These are phyloP conservation scores for Imleria badia DNA, from an alignment of 768 basidiomycete genomes.

Conservation along the genomic window DNA sequence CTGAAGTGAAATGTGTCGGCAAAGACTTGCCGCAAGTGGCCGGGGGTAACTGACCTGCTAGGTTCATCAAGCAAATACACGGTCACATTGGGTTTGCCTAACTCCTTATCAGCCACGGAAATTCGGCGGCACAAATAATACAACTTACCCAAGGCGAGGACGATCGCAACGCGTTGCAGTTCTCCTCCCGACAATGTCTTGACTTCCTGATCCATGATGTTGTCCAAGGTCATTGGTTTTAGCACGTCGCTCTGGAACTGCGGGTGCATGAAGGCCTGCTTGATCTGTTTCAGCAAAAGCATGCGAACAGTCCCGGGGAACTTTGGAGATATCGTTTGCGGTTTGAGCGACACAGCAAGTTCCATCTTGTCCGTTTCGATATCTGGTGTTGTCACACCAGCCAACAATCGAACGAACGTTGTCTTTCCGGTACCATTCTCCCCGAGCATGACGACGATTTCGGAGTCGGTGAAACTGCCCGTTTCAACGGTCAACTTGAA, in stretches of 20 bases:
- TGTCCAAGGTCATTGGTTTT: conserved; percentile 95
- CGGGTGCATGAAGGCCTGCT: conserved; percentile 96
- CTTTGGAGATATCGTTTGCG: conserved; percentile 97
- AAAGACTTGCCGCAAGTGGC: not conserved
- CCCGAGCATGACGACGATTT: conserved; percentile 98
- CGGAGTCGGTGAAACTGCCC: conserved; percentile 96
- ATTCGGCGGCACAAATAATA: not conserved
- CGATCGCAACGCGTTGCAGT: conserved; percentile 95
- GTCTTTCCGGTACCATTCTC: conserved; percentile 99
- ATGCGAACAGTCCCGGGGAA: conserved; percentile 97
- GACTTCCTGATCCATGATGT: conserved; percentile 96
- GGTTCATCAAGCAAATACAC: conserved; percentile 98
- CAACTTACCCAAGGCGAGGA: conserved; percentile 75
- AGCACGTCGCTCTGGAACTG: conserved; percentile 98
- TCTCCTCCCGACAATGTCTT: conserved; percentile 99
- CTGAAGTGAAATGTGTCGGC: conserved; percentile 34
- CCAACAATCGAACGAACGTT: conserved; percentile 93
- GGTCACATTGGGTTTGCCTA: conserved; percentile 73
- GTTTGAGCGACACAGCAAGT: conserved; percentile 91
- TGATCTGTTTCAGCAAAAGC: conserved; percentile 93
- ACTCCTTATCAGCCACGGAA: conserved; percentile 8
- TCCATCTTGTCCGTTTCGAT: conserved; percentile 76
- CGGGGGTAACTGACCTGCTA: conserved; percentile 51
- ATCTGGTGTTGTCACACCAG: conserved; percentile 86
- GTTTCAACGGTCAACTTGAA: conserved; percentile 94